These are phyloP conservation scores for Exutisphaerella laricina DNA, from an alignment of 2,329 filamentous ascomycete species.

Conservation along the genomic window DNA sequence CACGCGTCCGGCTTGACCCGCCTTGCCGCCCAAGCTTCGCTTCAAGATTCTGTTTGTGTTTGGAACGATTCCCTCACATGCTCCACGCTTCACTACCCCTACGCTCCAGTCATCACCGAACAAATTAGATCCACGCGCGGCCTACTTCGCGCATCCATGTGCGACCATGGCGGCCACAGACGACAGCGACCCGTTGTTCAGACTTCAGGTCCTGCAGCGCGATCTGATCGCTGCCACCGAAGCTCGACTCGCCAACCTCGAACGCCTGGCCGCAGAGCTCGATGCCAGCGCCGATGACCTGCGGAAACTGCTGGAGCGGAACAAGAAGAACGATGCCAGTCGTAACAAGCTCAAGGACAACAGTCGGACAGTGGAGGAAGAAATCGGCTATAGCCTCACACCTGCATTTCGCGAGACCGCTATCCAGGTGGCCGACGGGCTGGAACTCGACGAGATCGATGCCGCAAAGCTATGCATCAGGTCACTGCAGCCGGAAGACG, in stretches of 20 bases:
- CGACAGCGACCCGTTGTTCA: slow-evolving; percentile 63
- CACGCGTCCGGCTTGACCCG: too few relatives aligned
- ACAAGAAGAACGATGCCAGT: slow-evolving; percentile 67
- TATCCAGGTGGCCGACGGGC: slow-evolving; percentile 75
- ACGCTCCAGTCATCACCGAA: too few relatives aligned
- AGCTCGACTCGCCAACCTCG: slow-evolving; percentile 61
- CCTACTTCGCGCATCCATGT: too few relatives aligned
- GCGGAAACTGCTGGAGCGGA: slow-evolving; percentile 67
- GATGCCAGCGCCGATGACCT: slow-evolving; percentile 63
- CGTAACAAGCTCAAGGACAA: slow-evolving; percentile 64
- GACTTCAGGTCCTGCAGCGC: slow-evolving; percentile 77
- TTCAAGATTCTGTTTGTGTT: too few relatives aligned
- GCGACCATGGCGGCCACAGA: slow-evolving; percentile 60
- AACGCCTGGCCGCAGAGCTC: slow-evolving; percentile 62
- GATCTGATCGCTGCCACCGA: slow-evolving; percentile 75
- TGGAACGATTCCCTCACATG: too few relatives aligned
- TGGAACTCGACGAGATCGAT: slow-evolving; percentile 85
- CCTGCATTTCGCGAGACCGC: slow-evolving; percentile 79
- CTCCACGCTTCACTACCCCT: too few relatives aligned
- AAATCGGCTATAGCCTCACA: slow-evolving; percentile 73
- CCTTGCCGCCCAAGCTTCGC: too few relatives aligned
- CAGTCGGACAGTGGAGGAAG: slow-evolving; percentile 60
- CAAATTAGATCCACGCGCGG: too few relatives aligned
- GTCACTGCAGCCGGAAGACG: slow-evolving; percentile 63
- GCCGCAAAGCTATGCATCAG: slow-evolving; percentile 68